Base-by-base conservation (phyloP, 2,329 filamentous ascomycete species). In the Didymosphaeria variabile region DNA sequence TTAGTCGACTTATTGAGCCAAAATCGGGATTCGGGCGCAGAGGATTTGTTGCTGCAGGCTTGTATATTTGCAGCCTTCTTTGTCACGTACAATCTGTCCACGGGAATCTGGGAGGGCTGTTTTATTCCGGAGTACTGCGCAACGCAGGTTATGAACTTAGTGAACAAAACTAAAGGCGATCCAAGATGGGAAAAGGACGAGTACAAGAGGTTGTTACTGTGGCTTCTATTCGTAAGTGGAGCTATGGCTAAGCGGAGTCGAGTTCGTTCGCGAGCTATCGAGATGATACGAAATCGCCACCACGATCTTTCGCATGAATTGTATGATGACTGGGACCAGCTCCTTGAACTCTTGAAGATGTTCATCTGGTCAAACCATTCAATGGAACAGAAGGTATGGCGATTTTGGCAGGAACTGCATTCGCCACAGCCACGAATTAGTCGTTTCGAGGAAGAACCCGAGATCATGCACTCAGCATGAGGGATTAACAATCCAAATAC, bases 71-170 rank as follows among this genome's bases (percentile, higher is more conserved):
- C 58, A 1, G 40, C 55, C 10, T 67, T 65, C 40, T 49, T 67
- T 5, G 62, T 61, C 55, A 68, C 64, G 13, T 68, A 67, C 44
- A 68, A 65, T 13, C 34, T 70, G 19, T 70, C 61, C 0, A 65
- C 61, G 10, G 59, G 63, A 5, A 66, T 68, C 21, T 70, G 67
- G 67, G 58, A 64, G 31, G 62, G 67, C 5, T 63, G 60, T 38
- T 68, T 60, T 34, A 63, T 66, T 15, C 67, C 66, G 7, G 67
- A 66, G 31, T 60, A 57, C 15, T 67, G 62, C 45, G 62, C 65
- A 23, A 49, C 56, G 21, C 62, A 63, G 47, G 44, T 66, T 7
- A 59, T 66, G 26, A 38, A 53, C 36, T 23, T 63, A 13, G n/a
- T 67, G 8, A 26, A 45, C 9, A 55, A 60, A 38, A 40, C 62